phyloP scores from a whole-genome alignment of 768 basidiomycete species.

The Pisolithus sp. region DNA sequence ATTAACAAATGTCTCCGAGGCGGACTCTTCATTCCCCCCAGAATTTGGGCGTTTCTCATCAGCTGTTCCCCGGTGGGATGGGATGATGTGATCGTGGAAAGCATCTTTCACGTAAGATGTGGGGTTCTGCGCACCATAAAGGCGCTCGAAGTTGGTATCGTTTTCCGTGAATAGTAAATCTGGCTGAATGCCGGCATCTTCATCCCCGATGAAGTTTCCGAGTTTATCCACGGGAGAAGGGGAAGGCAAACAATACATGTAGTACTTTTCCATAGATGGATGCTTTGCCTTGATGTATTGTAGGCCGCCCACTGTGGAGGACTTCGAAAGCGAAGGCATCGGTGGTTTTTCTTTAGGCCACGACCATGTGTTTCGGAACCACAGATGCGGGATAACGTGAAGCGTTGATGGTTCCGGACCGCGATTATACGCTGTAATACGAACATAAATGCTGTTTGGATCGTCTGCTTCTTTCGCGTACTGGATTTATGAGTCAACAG shows the following conservation, averaged over 20 bases:
- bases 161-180: conserved; percentile 94
- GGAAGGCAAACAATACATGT: conserved; percentile 85
- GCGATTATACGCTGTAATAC: conserved; percentile 94
- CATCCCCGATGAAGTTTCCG: conserved; percentile 58
- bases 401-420: conserved; percentile 92
- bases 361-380: conserved; percentile 99
- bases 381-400: conserved; percentile 92
- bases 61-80: conserved; percentile 64
- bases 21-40: background rate
- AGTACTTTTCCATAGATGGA: conserved; percentile 63
- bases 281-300: conserved; percentile 69
- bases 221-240: conserved; percentile 82
- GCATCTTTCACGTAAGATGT: conserved; percentile 89
- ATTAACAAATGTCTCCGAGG: conserved; percentile 56
- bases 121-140: conserved; percentile 85
- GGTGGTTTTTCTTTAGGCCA: conserved; percentile 71
- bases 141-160: conserved; percentile 88
- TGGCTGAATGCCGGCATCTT: conserved; percentile 58
- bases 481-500: conserved; percentile 33
- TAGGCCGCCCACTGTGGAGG: conserved; percentile 41
- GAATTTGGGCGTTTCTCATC: conserved; percentile 27
- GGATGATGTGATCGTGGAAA: conserved; percentile 97
- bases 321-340: conserved; percentile 55
- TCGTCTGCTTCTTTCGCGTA: conserved; percentile 97
- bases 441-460: conserved; percentile 81